Conservation (phyloP, 345 rosid genomes). For the Tarenaya hassleriana region DNA sequence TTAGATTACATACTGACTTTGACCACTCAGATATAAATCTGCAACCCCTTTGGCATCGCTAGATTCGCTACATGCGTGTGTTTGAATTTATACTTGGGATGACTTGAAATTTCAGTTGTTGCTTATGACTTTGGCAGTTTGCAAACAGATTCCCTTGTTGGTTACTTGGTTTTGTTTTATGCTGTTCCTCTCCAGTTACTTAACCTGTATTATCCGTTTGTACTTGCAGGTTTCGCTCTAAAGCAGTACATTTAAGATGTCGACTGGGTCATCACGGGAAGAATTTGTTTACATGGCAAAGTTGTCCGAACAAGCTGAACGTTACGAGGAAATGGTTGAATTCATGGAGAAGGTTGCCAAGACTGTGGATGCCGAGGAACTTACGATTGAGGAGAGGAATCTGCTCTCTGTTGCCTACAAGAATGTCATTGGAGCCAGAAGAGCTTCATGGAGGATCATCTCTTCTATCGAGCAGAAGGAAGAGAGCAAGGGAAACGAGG, state of each 20-base stretch:
- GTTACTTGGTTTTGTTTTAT: not conserved
- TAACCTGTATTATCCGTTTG: not conserved
- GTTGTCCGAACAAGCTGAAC: constrained; percentile 96
- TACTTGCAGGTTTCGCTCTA: constrained; percentile 19
- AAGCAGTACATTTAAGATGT: constrained; percentile 45
- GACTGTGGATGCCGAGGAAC: constrained; percentile 76
- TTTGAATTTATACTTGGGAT: no score
- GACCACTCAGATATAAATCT: no score
- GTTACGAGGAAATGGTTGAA: constrained; percentile 97
- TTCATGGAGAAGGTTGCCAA: constrained; percentile 96
- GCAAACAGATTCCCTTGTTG: not conserved
- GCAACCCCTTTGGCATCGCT: no score
- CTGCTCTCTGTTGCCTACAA: constrained; percentile 97
- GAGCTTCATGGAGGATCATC: constrained; percentile 98
- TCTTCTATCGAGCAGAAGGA: constrained; percentile 99
- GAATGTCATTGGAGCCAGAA: constrained; percentile 94
- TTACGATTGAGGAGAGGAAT: constrained; percentile 89
- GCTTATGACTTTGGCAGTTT: no score
- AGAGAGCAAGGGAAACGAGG: constrained; percentile 92
- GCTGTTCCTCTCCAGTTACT: not conserved
- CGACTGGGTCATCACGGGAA: constrained; percentile 62
- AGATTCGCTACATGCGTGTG: no score
- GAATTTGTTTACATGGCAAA: constrained; percentile 93
- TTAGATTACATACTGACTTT: no score
- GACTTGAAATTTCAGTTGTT: no score